Evolutionary conservation across 768 basidiomycete genomes (phyloP).

Genomic region (Termitomyces sp.): DNA sequence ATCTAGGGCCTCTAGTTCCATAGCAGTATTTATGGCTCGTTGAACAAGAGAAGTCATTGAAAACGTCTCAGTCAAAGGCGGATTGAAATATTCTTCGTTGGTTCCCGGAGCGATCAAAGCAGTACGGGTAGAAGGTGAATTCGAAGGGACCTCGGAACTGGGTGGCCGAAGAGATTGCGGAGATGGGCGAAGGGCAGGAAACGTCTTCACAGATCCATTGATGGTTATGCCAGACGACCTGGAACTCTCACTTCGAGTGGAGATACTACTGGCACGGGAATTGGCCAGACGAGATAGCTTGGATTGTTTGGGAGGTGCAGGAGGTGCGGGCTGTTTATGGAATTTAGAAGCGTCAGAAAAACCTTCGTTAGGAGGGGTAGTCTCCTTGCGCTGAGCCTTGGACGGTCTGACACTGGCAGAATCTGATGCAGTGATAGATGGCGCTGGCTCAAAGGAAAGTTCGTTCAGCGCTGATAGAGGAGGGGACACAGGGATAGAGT

Average conservation of each 20-base stretch:
- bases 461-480: constrained; percentile 61
- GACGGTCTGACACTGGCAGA: constrained; percentile 32
- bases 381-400: constrained; percentile 36
- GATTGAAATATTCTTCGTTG: constrained; percentile 14
- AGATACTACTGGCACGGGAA: constrained; percentile 50
- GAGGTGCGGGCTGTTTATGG: constrained; percentile 11
- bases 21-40: constrained; percentile 62
- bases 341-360: constrained; percentile 52
- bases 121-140: constrained; percentile 18
- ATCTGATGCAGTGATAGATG: constrained; percentile 44
- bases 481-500: constrained; percentile 59
- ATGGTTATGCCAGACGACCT: constrained; percentile 49
- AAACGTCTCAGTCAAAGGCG: constrained; percentile 26
- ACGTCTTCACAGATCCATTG: constrained; percentile 65
- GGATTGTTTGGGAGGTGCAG: constrained; percentile 40
- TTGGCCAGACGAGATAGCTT: constrained; percentile 68
- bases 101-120: constrained; percentile 15
- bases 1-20: constrained; percentile 57
- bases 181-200: constrained; percentile 66
- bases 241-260: constrained; percentile 43
- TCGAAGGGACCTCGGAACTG: constrained; percentile 29
- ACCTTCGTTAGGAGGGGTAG: constrained; percentile 39
- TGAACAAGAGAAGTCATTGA: constrained; percentile 58
- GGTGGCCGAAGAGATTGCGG: constrained; percentile 43
- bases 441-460: constrained; percentile 54